Evolutionary conservation across 1,139 yeast genomes (phyloP).

Genomic region (Pichia terricola): DNA sequence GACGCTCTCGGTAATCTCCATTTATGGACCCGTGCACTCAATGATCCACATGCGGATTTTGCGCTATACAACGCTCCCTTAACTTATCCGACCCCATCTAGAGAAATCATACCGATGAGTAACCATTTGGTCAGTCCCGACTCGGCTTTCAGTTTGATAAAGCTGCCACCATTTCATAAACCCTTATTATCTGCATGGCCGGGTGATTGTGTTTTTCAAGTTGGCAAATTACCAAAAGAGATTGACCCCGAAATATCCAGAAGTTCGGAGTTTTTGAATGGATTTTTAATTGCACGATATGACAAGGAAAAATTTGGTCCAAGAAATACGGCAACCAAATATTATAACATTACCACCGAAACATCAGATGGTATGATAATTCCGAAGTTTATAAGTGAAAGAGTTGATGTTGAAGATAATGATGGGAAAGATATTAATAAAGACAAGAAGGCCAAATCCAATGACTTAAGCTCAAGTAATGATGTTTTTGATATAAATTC

Average conservation of each 20-base stretch:
- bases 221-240: constrained; percentile 42
- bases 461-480: background rate
- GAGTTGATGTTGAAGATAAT: constrained; percentile 27
- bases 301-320: constrained; percentile 48
- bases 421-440: background rate
- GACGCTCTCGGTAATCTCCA: constrained; percentile 61
- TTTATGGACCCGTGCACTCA: constrained; percentile 52
- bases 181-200: constrained; percentile 78
- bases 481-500: constrained; percentile 17
- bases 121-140: constrained; percentile 27
- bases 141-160: constrained; percentile 60
- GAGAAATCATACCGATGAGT: constrained; percentile 22
- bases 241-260: constrained; percentile 33
- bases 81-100: constrained; percentile 14
- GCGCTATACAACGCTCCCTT: constrained; percentile 19
- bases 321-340: constrained; percentile 38
- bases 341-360: constrained; percentile 29
- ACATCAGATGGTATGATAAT: constrained; percentile 22
- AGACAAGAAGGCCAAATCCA: background rate
- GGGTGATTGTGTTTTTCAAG: constrained; percentile 44
- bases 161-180: constrained; percentile 82
- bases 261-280: constrained; percentile 22
- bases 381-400: constrained; percentile 72
- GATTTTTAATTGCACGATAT: constrained; percentile 35
- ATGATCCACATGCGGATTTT: constrained; percentile 28